These are phyloP conservation scores for Bertia moriformis DNA, from an alignment of 2,329 filamentous ascomycete species.

Conservation along the genomic window DNA sequence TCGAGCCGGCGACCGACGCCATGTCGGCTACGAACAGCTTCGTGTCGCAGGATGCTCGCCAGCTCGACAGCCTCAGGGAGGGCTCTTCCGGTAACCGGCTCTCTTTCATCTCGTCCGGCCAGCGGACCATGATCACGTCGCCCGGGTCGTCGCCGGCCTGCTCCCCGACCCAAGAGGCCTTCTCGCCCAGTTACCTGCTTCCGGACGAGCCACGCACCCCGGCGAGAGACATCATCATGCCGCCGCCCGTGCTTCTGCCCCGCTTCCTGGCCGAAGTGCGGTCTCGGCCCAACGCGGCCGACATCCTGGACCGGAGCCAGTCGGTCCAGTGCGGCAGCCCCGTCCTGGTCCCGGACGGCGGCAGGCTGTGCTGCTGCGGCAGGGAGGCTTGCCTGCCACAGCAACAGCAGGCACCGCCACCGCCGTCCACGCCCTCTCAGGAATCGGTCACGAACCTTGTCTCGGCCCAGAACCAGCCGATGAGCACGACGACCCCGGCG, in stretches of 20 bases:
- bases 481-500: neutral
- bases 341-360: constrained; percentile 12
- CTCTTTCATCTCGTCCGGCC: constrained; percentile 44
- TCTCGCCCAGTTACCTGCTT: constrained; percentile 22
- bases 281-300: constrained; percentile 34
- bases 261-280: constrained; percentile 17
- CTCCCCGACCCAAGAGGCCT: constrained; percentile 39
- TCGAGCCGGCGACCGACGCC: constrained; percentile 23
- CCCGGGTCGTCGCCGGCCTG: constrained; percentile 39
- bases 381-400: constrained; percentile 12
- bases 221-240: neutral
- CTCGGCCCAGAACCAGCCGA: neutral
- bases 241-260: constrained; percentile 10
- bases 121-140: constrained; percentile 44
- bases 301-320: constrained; percentile 32
- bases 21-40: constrained; percentile 41
- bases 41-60: constrained; percentile 41
- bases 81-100: constrained; percentile 39
- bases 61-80: constrained; percentile 41
- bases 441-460: no score
- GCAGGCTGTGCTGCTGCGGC: constrained; percentile 7
- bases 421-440: no score
- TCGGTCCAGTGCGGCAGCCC: constrained; percentile 35
- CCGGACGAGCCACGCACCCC: constrained; percentile 10
- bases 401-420: constrained; percentile 11